These are phyloP conservation scores for Chiua virens DNA, from an alignment of 768 basidiomycete species.

Conservation along the genomic window DNA sequence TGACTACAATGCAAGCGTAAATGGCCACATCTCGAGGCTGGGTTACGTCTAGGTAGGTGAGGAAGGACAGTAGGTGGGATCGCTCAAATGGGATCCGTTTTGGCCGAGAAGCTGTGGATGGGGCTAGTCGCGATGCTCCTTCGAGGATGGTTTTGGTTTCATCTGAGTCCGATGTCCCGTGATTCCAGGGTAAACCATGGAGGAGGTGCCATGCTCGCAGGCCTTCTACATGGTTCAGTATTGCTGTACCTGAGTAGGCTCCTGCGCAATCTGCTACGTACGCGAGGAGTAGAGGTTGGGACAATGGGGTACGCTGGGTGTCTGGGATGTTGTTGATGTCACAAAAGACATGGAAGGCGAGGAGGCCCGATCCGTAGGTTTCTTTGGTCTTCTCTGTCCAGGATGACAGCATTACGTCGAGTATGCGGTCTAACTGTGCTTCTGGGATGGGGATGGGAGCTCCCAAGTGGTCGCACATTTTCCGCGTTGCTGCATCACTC, in stretches of 20 bases:
- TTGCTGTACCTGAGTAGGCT: constrained; percentile 30
- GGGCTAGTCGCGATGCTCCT: neutral
- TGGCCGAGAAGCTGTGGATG: constrained; percentile 15
- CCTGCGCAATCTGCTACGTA: constrained; percentile 27
- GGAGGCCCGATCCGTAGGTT: constrained; percentile 40
- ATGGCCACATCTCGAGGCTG: neutral
- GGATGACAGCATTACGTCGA: neutral
- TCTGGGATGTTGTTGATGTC: constrained; percentile 3
- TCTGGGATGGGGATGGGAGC: neutral
- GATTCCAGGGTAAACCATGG: constrained; percentile 36
- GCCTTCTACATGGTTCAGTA: constrained; percentile 16
- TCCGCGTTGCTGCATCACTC: no score
- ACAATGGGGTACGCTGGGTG: constrained; percentile 7
- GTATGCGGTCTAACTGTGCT: neutral
- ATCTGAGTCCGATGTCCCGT: constrained; percentile 20
- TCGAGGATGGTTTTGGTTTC: constrained; percentile 31
- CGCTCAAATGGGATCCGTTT: constrained; percentile 33
- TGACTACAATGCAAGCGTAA: neutral
- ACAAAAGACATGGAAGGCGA: constrained; percentile 42
- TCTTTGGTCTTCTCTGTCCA: neutral
- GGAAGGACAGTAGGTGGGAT: neutral
- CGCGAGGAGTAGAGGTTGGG: neutral
- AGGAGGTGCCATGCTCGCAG: constrained; percentile 49
- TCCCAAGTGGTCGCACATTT: no score
- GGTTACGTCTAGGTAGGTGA: neutral